Base-by-base conservation (phyloP, 805 yeast species). In the Wickerhamomyces kurtzmanii region DNA sequence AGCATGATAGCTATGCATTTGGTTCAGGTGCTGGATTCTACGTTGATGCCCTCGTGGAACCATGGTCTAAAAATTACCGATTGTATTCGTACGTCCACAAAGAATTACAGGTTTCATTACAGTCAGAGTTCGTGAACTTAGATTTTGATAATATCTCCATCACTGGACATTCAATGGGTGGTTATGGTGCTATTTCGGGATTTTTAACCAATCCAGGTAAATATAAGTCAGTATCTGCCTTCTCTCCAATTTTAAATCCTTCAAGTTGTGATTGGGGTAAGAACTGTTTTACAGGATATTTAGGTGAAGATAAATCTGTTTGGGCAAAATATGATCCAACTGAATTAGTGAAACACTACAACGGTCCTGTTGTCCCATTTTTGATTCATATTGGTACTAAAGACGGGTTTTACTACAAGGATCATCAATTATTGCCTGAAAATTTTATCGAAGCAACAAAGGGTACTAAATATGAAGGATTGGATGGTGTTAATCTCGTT, bases 101-200 rank as follows among this genome's bases (percentile, higher is more conserved):
- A 21, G 98, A 89, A 50, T 63, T 89, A 34, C 55, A 56, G 15
- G 55, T 54, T 17, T 58, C 84, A 39, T 52, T 66, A 10, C 47
- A 47, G 17, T 35, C 32, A 17, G 49, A 59, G 29, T 56, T 51
- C 31, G 27, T 37, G 18, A 40, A 43, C 9, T 58, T 89, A 34
- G 85, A 89, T 53, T 75, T 78, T 36, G 50, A 57, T 22, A 76
- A 69, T 22, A 66, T 75, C 28, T 70, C 89, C 13, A 72, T 89
- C 39, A 75, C 91, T n/a, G 98, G 98, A 24, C 97, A 91, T 53
- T 91, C 98, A 1, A 91, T 91, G 97, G 98, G 98, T 28, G 98
- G 98, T 1, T 84, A 71, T 50, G 98, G 97, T 32, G 94, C 98
- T 0, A 55, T 89, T 34, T 59, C 79, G 34, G 61, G 75, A n/a